Conservation (phyloP, 176 grass and related monocot genomes). For the Tillandsia fasciculata region DNA sequence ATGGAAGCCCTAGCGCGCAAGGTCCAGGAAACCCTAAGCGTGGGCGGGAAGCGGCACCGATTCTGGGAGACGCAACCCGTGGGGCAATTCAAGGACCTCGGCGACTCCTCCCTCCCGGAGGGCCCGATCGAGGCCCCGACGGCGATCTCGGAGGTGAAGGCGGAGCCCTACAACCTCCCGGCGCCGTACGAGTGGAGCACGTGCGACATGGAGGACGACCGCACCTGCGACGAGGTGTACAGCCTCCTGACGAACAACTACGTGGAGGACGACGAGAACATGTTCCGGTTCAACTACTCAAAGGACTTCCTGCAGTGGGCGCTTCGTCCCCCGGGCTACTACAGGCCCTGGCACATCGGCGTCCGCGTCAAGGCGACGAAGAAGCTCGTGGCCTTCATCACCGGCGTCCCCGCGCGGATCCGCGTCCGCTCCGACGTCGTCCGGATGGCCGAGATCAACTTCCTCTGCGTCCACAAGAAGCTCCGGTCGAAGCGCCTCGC, state of each 20-base stretch:
- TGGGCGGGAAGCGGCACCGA: conserved; percentile 54
- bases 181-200: conserved; percentile 92
- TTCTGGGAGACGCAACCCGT: conserved; percentile 99
- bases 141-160: conserved; percentile 67
- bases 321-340: conserved; percentile 78
- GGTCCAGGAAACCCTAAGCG: conserved; percentile 54
- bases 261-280: conserved; percentile 99
- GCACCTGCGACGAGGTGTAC: conserved; percentile 76
- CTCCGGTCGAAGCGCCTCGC: conserved; percentile 98
- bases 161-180: conserved; percentile 84
- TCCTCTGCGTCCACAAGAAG: conserved; percentile 99
- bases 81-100: conserved; percentile 67
- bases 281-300: conserved; percentile 99
- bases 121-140: conserved; percentile 70
- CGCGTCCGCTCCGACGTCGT: conserved; percentile 57
- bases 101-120: conserved; percentile 47
- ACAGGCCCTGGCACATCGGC: conserved; percentile 95
- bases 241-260: conserved; percentile 81
- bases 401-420: conserved; percentile 89
- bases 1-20: conserved; percentile 66
- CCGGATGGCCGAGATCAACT: conserved; percentile 98
- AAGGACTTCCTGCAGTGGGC: conserved; percentile 88
- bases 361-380: conserved; percentile 78
- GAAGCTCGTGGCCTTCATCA: conserved; percentile 95
- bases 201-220: conserved; percentile 86